A percentile compares a stretch with the other conserved stretches of the same genome.
Conservation (phyloP, 179 eudicot genomes). For the Silene vulgaris region DNA sequence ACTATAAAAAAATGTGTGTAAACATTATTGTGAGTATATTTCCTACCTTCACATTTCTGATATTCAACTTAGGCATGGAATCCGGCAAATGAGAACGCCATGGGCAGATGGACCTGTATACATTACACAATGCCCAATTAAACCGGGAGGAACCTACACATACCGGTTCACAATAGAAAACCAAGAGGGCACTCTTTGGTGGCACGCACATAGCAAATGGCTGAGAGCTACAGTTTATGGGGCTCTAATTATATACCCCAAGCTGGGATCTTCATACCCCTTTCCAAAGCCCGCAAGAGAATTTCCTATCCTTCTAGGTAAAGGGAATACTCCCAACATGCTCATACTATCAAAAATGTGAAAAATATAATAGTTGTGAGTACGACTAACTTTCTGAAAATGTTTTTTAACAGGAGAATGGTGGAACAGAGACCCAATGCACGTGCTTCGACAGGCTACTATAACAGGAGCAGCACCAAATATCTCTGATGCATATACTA, state of each 20-base stretch:
- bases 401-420: conserved; percentile 33
- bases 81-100: conserved; percentile 43
- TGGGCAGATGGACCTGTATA: conserved; percentile 54
- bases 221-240: too few relatives aligned
- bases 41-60: not conserved
- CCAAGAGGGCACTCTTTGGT: too few relatives aligned
- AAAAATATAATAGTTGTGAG: not conserved
- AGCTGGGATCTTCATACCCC: too few relatives aligned
- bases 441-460: conserved; percentile 51
- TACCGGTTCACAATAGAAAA: too few relatives aligned
- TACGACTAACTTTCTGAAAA: too few relatives aligned
- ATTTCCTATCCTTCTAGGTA: conserved; percentile 41
- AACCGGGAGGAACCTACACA: not conserved
- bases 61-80: conserved; percentile 33
- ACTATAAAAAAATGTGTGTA: not conserved
- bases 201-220: too few relatives aligned
- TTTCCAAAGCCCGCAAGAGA: conserved; percentile 31
- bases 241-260: too few relatives aligned
- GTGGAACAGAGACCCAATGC: conserved; percentile 81
- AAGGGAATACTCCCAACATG: not conserved
- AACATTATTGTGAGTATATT: not conserved
- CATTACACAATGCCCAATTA: conserved; percentile 47
- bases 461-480: conserved; percentile 76
- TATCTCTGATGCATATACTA: conserved; percentile 76
- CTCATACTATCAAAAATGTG: not conserved